Evolutionary conservation across 139 green algal species (phyloP).

Genomic region (Haematococcus lacustris): DNA sequence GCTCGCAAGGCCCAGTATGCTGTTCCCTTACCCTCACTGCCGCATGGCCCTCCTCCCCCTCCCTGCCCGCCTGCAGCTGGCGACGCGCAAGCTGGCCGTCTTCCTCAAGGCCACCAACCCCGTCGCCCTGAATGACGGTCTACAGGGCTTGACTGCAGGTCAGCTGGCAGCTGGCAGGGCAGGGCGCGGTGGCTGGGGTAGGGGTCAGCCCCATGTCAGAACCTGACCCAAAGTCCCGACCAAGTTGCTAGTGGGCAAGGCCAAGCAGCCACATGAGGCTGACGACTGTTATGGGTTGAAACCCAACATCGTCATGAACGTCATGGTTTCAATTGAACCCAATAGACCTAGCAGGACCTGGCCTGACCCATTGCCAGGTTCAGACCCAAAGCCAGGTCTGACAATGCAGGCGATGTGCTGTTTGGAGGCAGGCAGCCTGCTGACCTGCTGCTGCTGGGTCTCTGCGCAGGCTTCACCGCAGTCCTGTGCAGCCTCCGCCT

Average conservation of each 20-base stretch:
- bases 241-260: background rate
- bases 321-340: background rate
- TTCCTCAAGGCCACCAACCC: conserved; percentile 1
- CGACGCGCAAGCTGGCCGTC: conserved; percentile 2
- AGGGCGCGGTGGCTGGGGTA: background rate
- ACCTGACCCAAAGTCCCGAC: background rate
- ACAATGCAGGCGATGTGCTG: background rate
- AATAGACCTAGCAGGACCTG: background rate
- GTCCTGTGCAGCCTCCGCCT: conserved; percentile 11
- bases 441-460: background rate
- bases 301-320: background rate
- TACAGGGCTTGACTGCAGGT: conserved; percentile 1
- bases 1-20: background rate
- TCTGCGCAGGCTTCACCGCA: conserved; percentile 3
- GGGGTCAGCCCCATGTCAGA: too few species aligned
- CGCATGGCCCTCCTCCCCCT: background rate
- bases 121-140: background rate
- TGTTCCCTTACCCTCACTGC: background rate
- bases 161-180: background rate
- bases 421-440: background rate
- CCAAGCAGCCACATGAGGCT: background rate
- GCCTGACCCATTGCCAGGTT: background rate
- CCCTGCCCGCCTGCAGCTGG: background rate
- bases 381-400: background rate
- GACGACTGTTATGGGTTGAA: background rate